These are phyloP conservation scores for Nidularia sp. DNA, from an alignment of 768 basidiomycete genomes.

Conservation along the genomic window DNA sequence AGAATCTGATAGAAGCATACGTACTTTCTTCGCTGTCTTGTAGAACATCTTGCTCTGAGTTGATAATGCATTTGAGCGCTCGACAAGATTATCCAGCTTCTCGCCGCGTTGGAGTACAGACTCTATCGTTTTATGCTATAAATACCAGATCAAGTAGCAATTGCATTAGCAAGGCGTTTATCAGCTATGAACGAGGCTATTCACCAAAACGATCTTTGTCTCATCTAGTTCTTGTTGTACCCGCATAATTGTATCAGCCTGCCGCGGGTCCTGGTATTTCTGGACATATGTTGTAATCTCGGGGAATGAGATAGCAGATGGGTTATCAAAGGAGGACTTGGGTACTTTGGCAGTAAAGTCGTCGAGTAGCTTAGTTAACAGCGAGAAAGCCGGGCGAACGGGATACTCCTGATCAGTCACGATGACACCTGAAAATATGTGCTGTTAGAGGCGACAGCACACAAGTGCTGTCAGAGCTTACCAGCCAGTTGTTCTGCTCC, in stretches of 20 bases:
- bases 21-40: constrained; percentile 98
- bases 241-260: constrained; percentile 97
- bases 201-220: constrained; percentile 95
- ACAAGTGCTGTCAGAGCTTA: constrained; percentile 24
- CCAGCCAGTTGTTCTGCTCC: constrained; percentile 85
- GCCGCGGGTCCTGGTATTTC: constrained; percentile 95
- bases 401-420: constrained; percentile 97
- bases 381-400: constrained; percentile 92
- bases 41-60: constrained; percentile 97
- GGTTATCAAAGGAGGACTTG: constrained; percentile 60
- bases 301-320: constrained; percentile 70
- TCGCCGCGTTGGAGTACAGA: constrained; percentile 94
- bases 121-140: constrained; percentile 98
- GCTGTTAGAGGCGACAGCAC: no score
- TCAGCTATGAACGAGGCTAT: constrained; percentile 20
- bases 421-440: constrained; percentile 61
- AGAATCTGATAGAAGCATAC: constrained; percentile 10
- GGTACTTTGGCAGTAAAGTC: constrained; percentile 85
- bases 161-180: background rate
- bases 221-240: constrained; percentile 98
- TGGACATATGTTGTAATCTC: constrained; percentile 72
- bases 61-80: constrained; percentile 85
- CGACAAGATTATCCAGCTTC: constrained; percentile 93
- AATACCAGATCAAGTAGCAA: no score
- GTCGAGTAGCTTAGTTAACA: constrained; percentile 89